Conservation (phyloP, 1,139 yeast genomes). For the Geotrichum klebahnii region DNA sequence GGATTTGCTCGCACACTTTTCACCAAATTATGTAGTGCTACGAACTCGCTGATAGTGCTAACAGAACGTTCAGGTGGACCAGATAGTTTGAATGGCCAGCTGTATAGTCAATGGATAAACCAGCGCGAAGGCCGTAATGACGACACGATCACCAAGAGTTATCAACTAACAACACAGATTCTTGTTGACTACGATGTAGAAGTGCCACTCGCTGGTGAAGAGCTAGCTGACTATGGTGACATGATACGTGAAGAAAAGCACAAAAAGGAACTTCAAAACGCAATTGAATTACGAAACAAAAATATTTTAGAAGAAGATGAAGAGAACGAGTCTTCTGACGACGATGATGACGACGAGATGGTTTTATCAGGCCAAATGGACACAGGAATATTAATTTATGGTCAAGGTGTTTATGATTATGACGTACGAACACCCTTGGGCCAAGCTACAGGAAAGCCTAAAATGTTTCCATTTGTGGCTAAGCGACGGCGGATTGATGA, state of each 20-base stretch:
- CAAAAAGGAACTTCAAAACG: slow-evolving; percentile 50
- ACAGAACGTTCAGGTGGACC: slow-evolving; percentile 55
- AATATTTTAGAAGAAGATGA: slow-evolving; percentile 51
- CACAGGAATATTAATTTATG: slow-evolving; percentile 34
- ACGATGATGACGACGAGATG: slow-evolving; percentile 32
- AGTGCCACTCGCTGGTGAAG: slow-evolving; percentile 38
- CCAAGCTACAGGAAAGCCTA: slow-evolving; percentile 56
- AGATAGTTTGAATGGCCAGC: slow-evolving; percentile 43
- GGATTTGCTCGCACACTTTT: slow-evolving; percentile 65
- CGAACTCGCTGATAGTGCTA: slow-evolving; percentile 63
- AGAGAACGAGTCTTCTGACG: slow-evolving; percentile 37
- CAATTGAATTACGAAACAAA: slow-evolving; percentile 54
- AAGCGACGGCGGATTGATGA: slow-evolving; percentile 67
- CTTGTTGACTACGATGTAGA: slow-evolving; percentile 29
- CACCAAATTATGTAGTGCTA: slow-evolving; percentile 56
- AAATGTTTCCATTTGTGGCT: slow-evolving; percentile 71
- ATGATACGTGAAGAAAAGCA: slow-evolving; percentile 40
- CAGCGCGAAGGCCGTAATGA: slow-evolving; percentile 18
- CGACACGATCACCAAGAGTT: slow-evolving; percentile 16
- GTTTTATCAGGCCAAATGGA: slow-evolving; percentile 33
- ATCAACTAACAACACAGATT: slow-evolving; percentile 28
- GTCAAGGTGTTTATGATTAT: slow-evolving; percentile 52
- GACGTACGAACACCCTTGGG: slow-evolving; percentile 59
- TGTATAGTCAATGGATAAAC: slow-evolving; percentile 57
- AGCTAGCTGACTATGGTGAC: slow-evolving; percentile 35